These are phyloP conservation scores for Backusella circina DNA, from an alignment of 192 early-diverging fungal species.

Conservation along the genomic window DNA sequence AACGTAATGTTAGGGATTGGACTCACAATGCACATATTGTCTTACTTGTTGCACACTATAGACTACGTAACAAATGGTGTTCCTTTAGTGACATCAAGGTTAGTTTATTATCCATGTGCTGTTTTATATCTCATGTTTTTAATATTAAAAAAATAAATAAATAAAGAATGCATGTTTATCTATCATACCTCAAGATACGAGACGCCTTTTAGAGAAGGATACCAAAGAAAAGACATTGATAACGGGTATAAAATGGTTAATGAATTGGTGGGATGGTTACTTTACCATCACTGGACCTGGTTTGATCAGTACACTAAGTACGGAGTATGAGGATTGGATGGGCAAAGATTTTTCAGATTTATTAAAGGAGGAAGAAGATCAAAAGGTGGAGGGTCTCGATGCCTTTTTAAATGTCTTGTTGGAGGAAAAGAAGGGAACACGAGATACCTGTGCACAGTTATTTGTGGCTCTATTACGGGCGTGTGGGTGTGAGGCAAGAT, in stretches of 20 bases:
- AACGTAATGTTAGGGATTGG: conserved; percentile 47
- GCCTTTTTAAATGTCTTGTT: conserved; percentile 16
- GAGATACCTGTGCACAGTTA: conserved; percentile 43
- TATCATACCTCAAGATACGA: conserved; percentile 30
- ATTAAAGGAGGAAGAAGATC: not conserved
- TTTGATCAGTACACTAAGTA: not conserved
- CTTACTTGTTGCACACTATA: conserved; percentile 48
- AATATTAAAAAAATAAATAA: not conserved
- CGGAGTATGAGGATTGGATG: not conserved
- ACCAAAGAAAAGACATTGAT: conserved; percentile 3
- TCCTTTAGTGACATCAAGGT: conserved; percentile 37
- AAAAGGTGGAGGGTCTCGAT: conserved; percentile 7
- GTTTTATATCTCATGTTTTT: conserved; percentile 9
- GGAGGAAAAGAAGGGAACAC: conserved; percentile 26
- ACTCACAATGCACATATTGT: conserved; percentile 63
- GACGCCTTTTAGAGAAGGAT: not conserved
- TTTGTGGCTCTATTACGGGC: conserved; percentile 48
- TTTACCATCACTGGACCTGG: conserved; percentile 25
- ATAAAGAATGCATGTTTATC: conserved; percentile 26
- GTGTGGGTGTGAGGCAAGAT: conserved; percentile 49
- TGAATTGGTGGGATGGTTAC: conserved; percentile 32
- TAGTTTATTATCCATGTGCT: conserved; percentile 7
- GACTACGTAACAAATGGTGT: conserved; percentile 59
- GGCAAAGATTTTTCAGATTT: not conserved
- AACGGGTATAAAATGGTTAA: conserved; percentile 5